phyloP scores from a whole-genome alignment of 2,329 filamentous ascomycete species.

The Coniochaeta pulveracea region DNA sequence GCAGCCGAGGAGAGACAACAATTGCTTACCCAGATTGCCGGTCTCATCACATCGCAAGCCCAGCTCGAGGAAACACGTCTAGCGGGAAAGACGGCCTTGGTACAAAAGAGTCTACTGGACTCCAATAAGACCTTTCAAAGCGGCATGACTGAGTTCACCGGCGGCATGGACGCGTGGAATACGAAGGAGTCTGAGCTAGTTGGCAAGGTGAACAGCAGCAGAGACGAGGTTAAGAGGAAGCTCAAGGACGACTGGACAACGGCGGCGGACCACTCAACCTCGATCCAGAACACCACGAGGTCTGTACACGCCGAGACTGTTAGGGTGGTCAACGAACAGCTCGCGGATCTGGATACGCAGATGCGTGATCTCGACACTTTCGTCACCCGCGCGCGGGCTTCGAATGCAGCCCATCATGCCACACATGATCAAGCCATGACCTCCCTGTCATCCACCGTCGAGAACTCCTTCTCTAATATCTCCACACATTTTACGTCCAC shows the following conservation, averaged over 20 bases:
- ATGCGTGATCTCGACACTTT: slow-evolving; percentile 88
- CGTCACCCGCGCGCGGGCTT: slow-evolving; percentile 66
- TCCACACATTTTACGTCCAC: slow-evolving; percentile 59
- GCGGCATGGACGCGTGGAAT: slow-evolving; percentile 66
- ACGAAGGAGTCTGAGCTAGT: slow-evolving; percentile 57
- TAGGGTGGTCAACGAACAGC: slow-evolving; percentile 80
- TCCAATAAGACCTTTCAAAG: slow-evolving; percentile 55
- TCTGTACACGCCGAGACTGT: slow-evolving; percentile 87
- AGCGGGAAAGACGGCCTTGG: slow-evolving; percentile 45
- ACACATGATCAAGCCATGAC: slow-evolving; percentile 57
- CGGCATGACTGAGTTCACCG: slow-evolving; percentile 53
- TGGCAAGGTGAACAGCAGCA: slow-evolving; percentile 58
- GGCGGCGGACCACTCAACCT: slow-evolving; percentile 67
- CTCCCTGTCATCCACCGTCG: slow-evolving; percentile 54
- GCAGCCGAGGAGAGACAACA: slow-evolving; percentile 63
- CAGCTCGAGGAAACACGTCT: slow-evolving; percentile 64
- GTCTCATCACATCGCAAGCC: slow-evolving; percentile 64
- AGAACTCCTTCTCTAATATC: slow-evolving; percentile 62
- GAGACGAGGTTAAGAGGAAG: slow-evolving; percentile 68
- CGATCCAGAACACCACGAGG: slow-evolving; percentile 72
- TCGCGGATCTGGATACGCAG: slow-evolving; percentile 75
- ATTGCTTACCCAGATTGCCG: slow-evolving; percentile 65
- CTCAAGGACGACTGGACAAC: slow-evolving; percentile 80
- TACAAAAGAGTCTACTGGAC: slow-evolving; percentile 54
- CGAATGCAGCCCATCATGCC: slow-evolving; percentile 69